A percentile compares a stretch with the other conserved stretches of the same genome.
Evolutionary conservation across 2,329 filamentous ascomycete genomes (phyloP).

Genomic region (Paraconiothyrium sp.): DNA sequence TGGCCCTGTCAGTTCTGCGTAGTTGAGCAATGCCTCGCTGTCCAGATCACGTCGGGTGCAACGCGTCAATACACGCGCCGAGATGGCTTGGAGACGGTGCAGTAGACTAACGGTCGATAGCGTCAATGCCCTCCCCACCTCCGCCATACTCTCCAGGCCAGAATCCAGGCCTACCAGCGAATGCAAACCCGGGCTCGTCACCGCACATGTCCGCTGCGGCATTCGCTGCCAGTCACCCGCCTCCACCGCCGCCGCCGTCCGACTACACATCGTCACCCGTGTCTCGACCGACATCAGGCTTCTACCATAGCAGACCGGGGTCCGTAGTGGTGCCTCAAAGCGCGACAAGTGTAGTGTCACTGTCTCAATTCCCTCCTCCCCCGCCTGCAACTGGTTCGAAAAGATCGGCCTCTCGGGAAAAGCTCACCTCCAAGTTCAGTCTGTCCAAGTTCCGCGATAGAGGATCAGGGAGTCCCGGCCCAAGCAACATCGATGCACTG

Average conservation of each 20-base stretch:
- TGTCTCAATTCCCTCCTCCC: slow-evolving; percentile 52
- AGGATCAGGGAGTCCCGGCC: slow-evolving; percentile 43
- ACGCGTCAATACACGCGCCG: slow-evolving; percentile 9
- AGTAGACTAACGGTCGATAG: slow-evolving; percentile 40
- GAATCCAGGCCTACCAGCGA: slow-evolving; percentile 48
- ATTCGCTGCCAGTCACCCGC: slow-evolving; percentile 51
- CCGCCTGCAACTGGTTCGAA: slow-evolving; percentile 42
- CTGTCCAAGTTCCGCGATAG: slow-evolving; percentile 51
- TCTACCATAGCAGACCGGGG: slow-evolving; percentile 39
- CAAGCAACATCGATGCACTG: slow-evolving; percentile 50
- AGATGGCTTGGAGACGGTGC: slow-evolving; percentile 9
- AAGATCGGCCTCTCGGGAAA: slow-evolving; percentile 51
- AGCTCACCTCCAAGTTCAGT: slow-evolving; percentile 49
- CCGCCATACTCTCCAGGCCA: slow-evolving; percentile 60
- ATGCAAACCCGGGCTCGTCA: slow-evolving; percentile 48
- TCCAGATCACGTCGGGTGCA: slow-evolving; percentile 12
- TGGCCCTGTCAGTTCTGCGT: background rate
- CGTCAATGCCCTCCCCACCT: slow-evolving; percentile 60
- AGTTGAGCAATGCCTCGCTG: slow-evolving; percentile 6
- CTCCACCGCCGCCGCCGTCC: slow-evolving; percentile 34
- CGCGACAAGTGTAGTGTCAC: slow-evolving; percentile 45
- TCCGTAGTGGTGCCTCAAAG: slow-evolving; percentile 47
- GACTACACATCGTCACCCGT: slow-evolving; percentile 40
- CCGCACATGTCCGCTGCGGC: slow-evolving; percentile 47
- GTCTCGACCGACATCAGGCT: slow-evolving; percentile 41